Base-by-base conservation (phyloP, 139 green algal species). In the Bryopsis sp. region DNA sequence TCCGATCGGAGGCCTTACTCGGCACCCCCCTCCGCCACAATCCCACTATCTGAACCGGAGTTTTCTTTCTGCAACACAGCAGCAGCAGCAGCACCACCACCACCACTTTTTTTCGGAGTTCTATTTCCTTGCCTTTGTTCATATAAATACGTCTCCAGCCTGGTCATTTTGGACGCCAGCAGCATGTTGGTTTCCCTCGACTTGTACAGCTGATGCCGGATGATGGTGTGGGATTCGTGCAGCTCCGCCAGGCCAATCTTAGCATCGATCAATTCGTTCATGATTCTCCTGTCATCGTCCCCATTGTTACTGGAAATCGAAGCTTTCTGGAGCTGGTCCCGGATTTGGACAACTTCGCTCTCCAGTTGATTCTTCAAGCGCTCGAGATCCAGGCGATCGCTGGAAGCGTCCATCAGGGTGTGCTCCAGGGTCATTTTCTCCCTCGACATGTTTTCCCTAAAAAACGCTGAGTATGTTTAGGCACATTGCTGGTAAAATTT, bases 171-270 rank as follows among this genome's bases (percentile, higher is more conserved):
- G 54, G 71, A 70, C 4, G 81, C 81, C 34, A 86, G 64, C 70
- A 81, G 79, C 62, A 84, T 66, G 78, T 86, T 86, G 28, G 76
- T 76, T 58, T 86, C 81, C n/a, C 67, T 74, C 24, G 76, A 59
- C 28, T 77, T 77, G 59, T 73, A 71, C 39, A 86, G 70, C 47
- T 86, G 78, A 28, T 73, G 58, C 22, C 39, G 48, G 7, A 74
- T 8, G 6, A 81, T 78, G 26, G 47, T 68, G 35, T 76, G 70
- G 7, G 48, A 43, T 67, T 86, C 78, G 29, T 47, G 70, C 63
- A 70, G 43, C 67, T 79, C 48, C 28, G 81, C 81, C 37, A 79
- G 66, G 58, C 76, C 64, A 58, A 86, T 59, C 48, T 80, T 79
- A 39, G 71, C 74, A 24, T 54, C 3, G 26, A 86, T 74, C 71